Evolutionary conservation across 352 stramenopile species (phyloP).

Genomic region (Phytophthora fragariaefolia): DNA sequence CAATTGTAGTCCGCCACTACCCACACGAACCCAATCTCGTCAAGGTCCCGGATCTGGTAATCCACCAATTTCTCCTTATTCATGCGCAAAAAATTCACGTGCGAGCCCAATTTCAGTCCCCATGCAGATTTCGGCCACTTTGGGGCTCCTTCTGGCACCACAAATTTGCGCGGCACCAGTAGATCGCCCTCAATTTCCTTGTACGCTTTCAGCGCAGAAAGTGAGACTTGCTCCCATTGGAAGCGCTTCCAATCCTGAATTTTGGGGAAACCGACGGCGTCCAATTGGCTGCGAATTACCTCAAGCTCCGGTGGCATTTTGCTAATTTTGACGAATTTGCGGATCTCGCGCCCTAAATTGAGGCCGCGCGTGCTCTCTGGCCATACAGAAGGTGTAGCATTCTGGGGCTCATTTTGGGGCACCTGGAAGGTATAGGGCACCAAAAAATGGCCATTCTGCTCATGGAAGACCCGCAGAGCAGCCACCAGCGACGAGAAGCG

Average conservation of each 20-base stretch:
- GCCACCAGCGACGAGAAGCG: constrained; percentile 27
- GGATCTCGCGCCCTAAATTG: constrained; percentile 45
- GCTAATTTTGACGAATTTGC: constrained; percentile 30
- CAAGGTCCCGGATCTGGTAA: constrained; percentile 45
- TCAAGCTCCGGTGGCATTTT: constrained; percentile 4
- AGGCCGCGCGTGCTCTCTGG: constrained; percentile 45
- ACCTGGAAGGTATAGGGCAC: constrained; percentile 51
- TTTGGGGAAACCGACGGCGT: constrained; percentile 38
- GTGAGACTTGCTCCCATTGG: constrained; percentile 39
- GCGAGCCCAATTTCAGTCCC: constrained; percentile 44
- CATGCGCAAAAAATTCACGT: constrained; percentile 47
- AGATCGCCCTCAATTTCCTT: constrained; percentile 40
- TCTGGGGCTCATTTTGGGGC: constrained; percentile 16
- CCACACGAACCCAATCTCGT: constrained; percentile 52
- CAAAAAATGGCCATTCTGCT: constrained; percentile 50
- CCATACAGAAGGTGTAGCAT: constrained; percentile 28
- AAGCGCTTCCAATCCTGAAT: constrained; percentile 51
- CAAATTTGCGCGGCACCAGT: constrained; percentile 48
- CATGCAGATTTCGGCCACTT: constrained; percentile 47
- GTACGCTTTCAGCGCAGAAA: constrained; percentile 47
- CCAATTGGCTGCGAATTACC: constrained; percentile 32
- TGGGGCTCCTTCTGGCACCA: constrained; percentile 34
- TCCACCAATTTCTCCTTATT: constrained; percentile 19
- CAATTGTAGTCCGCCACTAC: constrained; percentile 44
- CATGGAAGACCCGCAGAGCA: constrained; percentile 46